These are phyloP conservation scores for Gaeumannomyces sp. DNA, from an alignment of 2,329 filamentous ascomycete species.

Conservation along the genomic window DNA sequence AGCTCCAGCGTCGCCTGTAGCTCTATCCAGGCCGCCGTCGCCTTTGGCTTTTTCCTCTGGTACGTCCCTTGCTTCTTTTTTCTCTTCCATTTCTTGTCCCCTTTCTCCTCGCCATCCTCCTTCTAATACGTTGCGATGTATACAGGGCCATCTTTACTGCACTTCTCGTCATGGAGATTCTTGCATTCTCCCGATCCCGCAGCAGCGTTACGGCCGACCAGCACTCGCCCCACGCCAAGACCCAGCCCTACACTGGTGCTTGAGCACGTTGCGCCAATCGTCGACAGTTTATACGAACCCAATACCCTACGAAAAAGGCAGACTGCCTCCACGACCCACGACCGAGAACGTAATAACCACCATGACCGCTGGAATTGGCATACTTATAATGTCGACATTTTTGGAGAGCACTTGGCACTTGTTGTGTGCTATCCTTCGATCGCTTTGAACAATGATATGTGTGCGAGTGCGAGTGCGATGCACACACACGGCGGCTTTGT, in stretches of 20 bases:
- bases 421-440: no score
- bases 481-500: not conserved
- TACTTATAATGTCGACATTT: no score
- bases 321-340: not conserved
- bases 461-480: not conserved
- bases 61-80: conserved; percentile 16
- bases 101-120: not conserved
- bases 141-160: conserved; percentile 41
- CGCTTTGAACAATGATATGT: not conserved
- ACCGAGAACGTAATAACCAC: not conserved
- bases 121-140: conserved; percentile 10
- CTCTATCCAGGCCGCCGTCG: conserved; percentile 55
- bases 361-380: not conserved
- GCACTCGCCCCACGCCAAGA: conserved; percentile 15
- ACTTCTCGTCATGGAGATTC: conserved; percentile 39
- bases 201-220: conserved; percentile 23
- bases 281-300: not conserved
- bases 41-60: conserved; percentile 62
- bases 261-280: conserved; percentile 5
- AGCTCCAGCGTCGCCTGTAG: conserved; percentile 48
- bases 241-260: conserved; percentile 15
- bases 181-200: conserved; percentile 37
- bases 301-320: not conserved
- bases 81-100: not conserved
- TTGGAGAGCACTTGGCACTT: no score